Base-by-base conservation (phyloP, 495 filamentous ascomycete species). In the Neurospora intermedia region DNA sequence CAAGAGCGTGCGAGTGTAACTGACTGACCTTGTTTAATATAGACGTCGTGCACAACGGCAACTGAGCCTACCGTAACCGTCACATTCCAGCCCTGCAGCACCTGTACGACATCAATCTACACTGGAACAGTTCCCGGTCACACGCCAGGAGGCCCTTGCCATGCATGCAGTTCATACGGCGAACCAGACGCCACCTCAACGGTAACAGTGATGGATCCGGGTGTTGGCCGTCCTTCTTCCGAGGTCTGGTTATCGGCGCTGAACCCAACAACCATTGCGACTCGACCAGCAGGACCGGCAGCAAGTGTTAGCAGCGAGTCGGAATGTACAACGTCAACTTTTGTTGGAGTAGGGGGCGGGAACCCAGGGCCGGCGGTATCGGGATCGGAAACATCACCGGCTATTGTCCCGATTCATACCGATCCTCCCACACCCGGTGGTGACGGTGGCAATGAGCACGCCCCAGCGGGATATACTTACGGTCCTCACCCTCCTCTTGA, bases 121-220 rank as follows among this genome's bases (percentile, higher is more conserved):
- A 72, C 75, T 31, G 79, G 79, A 8, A 76, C 78, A 6, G 76
- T 82, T 1, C 80, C 80, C 2, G 80, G 80, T 0, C 79, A 78
- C 59, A 78, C 76, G 1, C 80, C 80, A 3, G 79, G 80, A 15
- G 72, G 59, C 4, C 73, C 76, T 4, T 82, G 80, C 73, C 73
- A 82, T 39, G 76, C 73, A 9, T 82, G 80, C 71, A 74, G 35
- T 8, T 74, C 76, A 1, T 78, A 75, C 40, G 7, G 40, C 54
- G 54, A 27, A 38, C 23, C 54, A 38, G 27, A 66, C 27, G 27
- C 54, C 35, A 66, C 54, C 13, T 66, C 54, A 66, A 66, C 27
- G 23, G 54, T 35, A 15, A 66, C 54, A 66, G 54, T 66, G 6
- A 35, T 66, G 18, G 54, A 66, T 15, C 54, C 54, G 27, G 54